These are phyloP conservation scores for Volvox reticuliferus DNA, from an alignment of 139 green algal species.

Conservation along the genomic window DNA sequence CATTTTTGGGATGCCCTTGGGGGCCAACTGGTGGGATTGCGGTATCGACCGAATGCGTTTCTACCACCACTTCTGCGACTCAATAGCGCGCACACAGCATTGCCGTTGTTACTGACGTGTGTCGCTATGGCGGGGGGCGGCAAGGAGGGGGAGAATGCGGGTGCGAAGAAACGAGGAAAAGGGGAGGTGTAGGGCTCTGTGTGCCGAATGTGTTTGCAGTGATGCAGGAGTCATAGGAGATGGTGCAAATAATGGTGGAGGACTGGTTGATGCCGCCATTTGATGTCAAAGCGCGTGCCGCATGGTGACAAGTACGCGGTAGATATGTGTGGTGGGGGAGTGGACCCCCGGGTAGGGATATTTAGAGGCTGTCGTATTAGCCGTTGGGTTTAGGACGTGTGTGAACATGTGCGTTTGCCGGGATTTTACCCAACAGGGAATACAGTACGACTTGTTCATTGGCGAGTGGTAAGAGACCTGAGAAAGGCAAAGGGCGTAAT, in stretches of 20 bases:
- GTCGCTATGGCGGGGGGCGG: no score
- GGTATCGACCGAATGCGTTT: constrained; percentile 65
- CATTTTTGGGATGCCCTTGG: constrained; percentile 71
- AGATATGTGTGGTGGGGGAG: background rate
- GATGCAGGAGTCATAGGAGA: constrained; percentile 45
- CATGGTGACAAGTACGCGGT: background rate
- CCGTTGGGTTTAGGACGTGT: no score
- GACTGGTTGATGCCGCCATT: constrained; percentile 50
- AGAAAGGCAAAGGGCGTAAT: no score
- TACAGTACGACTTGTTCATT: no score
- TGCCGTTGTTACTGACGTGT: constrained; percentile 29
- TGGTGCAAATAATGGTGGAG: constrained; percentile 50
- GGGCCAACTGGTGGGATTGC: constrained; percentile 71
- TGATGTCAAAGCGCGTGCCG: background rate
- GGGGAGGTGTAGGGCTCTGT: background rate
- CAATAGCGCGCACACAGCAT: constrained; percentile 51
- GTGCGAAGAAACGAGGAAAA: background rate
- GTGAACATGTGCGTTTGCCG: no score
- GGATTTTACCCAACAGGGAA: no score
- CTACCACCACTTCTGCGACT: constrained; percentile 58
- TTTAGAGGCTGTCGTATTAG: background rate
- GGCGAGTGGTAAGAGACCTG: no score
- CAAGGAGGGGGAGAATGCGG: background rate
- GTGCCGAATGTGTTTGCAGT: constrained; percentile 57
- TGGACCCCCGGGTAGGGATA: background rate